A percentile compares a stretch with the other conserved stretches of the same genome.
Conservation (phyloP, 2,329 filamentous ascomycete species). For the Rhytidhysteron rufulum region DNA sequence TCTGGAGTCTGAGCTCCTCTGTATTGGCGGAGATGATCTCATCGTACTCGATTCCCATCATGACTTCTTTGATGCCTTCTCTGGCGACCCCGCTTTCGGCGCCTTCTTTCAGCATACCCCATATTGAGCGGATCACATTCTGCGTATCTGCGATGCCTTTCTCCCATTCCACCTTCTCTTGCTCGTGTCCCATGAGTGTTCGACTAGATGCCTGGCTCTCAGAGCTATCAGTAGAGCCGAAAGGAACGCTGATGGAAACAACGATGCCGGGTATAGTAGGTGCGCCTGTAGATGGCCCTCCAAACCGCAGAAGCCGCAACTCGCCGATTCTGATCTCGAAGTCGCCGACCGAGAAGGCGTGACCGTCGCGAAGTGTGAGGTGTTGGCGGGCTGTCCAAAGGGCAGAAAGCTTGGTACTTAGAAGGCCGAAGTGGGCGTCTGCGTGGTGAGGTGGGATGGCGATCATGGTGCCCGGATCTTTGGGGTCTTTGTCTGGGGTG, state of each 20-base stretch:
- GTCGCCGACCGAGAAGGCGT: conserved; percentile 8
- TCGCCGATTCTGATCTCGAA: conserved; percentile 10
- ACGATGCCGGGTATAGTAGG: conserved; percentile 7
- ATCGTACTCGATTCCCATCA: background rate
- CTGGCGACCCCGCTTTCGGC: conserved; percentile 1
- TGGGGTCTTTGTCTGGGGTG: background rate
- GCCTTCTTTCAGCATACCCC: conserved; percentile 5
- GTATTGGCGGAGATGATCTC: background rate
- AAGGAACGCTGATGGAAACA: conserved; percentile 4
- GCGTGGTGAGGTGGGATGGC: conserved; percentile 9
- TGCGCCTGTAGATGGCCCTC: conserved; percentile 4
- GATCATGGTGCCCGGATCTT: conserved; percentile 2
- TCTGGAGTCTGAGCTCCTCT: background rate
- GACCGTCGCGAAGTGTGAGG: conserved; percentile 5
- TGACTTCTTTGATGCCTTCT: conserved; percentile 5
- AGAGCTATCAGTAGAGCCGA: background rate
- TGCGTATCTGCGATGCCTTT: conserved; percentile 5
- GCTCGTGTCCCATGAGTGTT: background rate
- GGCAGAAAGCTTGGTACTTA: conserved; percentile 9
- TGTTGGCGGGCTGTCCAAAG: conserved; percentile 8
- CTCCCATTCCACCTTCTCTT: conserved; percentile 1
- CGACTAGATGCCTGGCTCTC: background rate
- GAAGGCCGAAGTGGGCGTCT: conserved; percentile 6
- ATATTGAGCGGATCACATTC: conserved; percentile 7
- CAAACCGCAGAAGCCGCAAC: conserved; percentile 2